These are phyloP conservation scores for Picochlorum sp. DNA, from an alignment of 139 green algal genomes.

Conservation along the genomic window DNA sequence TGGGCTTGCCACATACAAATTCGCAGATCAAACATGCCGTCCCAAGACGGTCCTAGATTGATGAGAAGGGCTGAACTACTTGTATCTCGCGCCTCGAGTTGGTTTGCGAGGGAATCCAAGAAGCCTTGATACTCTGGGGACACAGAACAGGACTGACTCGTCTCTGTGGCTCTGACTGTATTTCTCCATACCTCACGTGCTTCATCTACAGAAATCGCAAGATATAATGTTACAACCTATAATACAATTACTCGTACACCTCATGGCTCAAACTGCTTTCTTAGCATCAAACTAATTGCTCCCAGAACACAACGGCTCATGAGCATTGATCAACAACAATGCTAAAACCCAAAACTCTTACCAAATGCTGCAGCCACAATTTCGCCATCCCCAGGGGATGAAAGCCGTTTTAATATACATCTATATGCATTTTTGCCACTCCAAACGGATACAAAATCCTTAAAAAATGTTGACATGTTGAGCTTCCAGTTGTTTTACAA, in stretches of 20 bases:
- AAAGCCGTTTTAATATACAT: not conserved
- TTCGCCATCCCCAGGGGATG: not conserved
- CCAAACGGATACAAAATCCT: not conserved
- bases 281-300: not conserved
- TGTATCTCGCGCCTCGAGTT: not conserved
- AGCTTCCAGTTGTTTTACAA: no score
- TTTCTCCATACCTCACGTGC: not conserved
- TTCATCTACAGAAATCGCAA: not conserved
- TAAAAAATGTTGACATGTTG: not conserved
- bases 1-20: conserved; percentile 4
- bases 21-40: not conserved
- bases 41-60: conserved; percentile 21
- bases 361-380: not conserved
- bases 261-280: no score
- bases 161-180: not conserved
- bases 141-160: not conserved
- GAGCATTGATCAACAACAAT: not conserved
- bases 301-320: not conserved
- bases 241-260: no score
- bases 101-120: not conserved
- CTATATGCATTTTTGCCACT: no score
- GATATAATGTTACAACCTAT: no score
- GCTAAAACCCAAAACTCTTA: not conserved
- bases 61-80: conserved; percentile 7
- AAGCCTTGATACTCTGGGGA: not conserved